A percentile compares a stretch with the other conserved stretches of the same genome.
These are phyloP conservation scores for Linum trigynum DNA, from an alignment of 345 rosid species.

Conservation along the genomic window DNA sequence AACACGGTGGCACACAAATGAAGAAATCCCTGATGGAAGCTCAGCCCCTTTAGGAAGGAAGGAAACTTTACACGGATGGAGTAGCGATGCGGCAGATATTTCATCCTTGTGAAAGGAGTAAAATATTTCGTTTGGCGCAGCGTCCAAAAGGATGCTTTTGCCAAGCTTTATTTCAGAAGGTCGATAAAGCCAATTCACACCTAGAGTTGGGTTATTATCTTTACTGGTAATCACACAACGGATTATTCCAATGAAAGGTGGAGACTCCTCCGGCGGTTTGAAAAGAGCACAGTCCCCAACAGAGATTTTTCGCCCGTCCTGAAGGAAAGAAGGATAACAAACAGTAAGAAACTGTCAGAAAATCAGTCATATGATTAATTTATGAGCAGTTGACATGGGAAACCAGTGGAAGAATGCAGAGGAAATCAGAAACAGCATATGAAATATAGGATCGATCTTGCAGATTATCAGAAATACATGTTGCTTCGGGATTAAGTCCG, in stretches of 20 bases:
- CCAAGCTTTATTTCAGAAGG: slow-evolving; percentile 10
- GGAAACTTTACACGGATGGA: slow-evolving; percentile 12
- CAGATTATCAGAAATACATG: too few species aligned
- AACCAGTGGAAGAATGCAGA: neutral
- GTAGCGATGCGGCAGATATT: slow-evolving; percentile 2
- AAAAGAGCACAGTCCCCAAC: slow-evolving; percentile 12
- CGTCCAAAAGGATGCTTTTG: slow-evolving; percentile 5
- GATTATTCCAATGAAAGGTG: slow-evolving; percentile 7
- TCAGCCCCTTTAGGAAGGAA: slow-evolving; percentile 7
- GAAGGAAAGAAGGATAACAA: neutral
- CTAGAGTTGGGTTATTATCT: neutral
- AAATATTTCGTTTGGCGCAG: slow-evolving; percentile 11
- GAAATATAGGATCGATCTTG: neutral
- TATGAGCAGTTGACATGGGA: neutral
- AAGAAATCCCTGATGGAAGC: slow-evolving; percentile 10
- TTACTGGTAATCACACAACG: neutral
- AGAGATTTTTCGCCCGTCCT: slow-evolving; percentile 8
- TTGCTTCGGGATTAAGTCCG: neutral
- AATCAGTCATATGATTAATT: neutral
- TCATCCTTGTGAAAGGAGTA: slow-evolving; percentile 10
- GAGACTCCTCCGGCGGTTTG: slow-evolving; percentile 1
- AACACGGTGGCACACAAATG: slow-evolving; percentile 8
- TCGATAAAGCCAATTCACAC: slow-evolving; percentile 11
- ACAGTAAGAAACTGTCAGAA: neutral
- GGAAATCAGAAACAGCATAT: neutral